Base-by-base conservation (phyloP, 768 basidiomycete genomes). In the Collybia sp. region DNA sequence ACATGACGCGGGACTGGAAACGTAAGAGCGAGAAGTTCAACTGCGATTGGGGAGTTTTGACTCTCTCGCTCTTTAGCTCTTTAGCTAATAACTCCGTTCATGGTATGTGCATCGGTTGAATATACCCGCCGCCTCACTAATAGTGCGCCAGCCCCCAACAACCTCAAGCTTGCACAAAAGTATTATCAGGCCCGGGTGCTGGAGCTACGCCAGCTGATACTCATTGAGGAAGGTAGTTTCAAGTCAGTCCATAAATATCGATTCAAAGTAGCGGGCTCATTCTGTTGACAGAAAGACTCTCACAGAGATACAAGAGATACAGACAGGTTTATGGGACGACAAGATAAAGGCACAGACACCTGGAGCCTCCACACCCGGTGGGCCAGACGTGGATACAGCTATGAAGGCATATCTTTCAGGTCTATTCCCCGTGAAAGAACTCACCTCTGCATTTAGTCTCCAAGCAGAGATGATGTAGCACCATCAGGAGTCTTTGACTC, bases 301-400 rank as follows among this genome's bases (percentile, higher is more conserved):
- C 15, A 65, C 74, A 2, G 92, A 94, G 63, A 88, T 93, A 38
- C 80, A 88, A 42, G 80, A 81, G 2, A 86, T 93, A 49, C 81
- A 83, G 19, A 67, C 74, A 11, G 88, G 89, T 1, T 62, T 65
- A 43, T 80, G 30, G 16, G 43, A 18, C 8, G n/a, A 43, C 8
- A 38, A 43, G 17, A 32, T 30, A 15, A 47, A 47, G 34, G 38
- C 42, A 34, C 13, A 37, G 35, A 18, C 35, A 37, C 4, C 35
- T n/a, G 35, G 17, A 10, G 17, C 35, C 10, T 34, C 15, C n/a
- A 37, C 35, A 4, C 35, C 35, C 13, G 35, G 10, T n/a, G 10
- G 17, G 35, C n/a, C n/a, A 37, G n/a, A 37, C 35, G 10, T 6
- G 10, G 35, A 25, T 37, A 10, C 17, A 18, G 10, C 10, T 10